A percentile compares a stretch with the other conserved stretches of the same genome.
Conservation (phyloP, 148 eudicot species). For the Heliosperma pusillum region DNA sequence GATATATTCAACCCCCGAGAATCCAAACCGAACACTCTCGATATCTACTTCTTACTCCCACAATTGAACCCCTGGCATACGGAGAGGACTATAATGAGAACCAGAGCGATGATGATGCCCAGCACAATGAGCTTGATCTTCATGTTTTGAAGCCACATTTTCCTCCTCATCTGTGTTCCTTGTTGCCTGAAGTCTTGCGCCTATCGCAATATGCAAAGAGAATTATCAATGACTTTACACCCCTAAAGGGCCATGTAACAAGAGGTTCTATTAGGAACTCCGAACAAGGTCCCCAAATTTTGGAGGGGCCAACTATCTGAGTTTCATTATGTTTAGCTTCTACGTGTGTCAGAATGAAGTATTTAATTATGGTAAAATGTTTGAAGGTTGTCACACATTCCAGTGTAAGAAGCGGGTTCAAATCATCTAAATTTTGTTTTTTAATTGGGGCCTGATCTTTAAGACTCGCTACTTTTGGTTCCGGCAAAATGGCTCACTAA, state of each 20-base stretch:
- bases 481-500: no score
- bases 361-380: background rate
- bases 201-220: slow-evolving; percentile 11
- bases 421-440: background rate
- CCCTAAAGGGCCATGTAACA: no score
- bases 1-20: slow-evolving; percentile 20
- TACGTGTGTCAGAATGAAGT: background rate
- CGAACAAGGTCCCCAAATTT: no score
- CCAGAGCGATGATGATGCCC: slow-evolving; percentile 47
- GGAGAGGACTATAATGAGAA: slow-evolving; percentile 47
- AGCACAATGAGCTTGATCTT: slow-evolving; percentile 51
- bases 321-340: background rate
- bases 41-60: slow-evolving; percentile 23
- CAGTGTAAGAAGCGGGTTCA: background rate
- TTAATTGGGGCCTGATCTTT: no score
- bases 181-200: slow-evolving; percentile 49
- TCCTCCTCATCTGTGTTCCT: slow-evolving; percentile 49
- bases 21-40: slow-evolving; percentile 8
- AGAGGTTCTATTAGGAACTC: background rate
- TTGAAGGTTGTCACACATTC: background rate
- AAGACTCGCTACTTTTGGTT: no score
- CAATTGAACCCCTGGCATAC: slow-evolving; percentile 47
- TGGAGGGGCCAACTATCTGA: background rate
- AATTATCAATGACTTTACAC: background rate
- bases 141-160: slow-evolving; percentile 57